Evolutionary conservation across 768 basidiomycete species (phyloP), one percentile per base, ranked within the genome.

Genomic region (Hygrophoropsis aurantiaca): DNA sequence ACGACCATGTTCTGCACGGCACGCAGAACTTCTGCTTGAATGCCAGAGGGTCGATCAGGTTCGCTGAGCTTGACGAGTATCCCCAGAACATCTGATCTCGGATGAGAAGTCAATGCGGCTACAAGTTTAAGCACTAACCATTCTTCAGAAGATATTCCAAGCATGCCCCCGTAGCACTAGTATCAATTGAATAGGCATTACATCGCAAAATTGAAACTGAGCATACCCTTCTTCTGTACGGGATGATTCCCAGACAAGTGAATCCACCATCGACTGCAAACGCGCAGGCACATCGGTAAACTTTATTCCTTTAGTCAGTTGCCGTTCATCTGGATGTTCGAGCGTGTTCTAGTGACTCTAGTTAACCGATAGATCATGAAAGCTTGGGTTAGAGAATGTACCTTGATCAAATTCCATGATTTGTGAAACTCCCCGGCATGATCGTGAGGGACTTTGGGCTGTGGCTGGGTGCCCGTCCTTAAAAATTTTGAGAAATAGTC

Each of bases 101-200:
- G 26, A 41, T 34, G 19, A 36, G 39, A 32, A 1, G 23, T 51
- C 23, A 54, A 49, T 32, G 10, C 37, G 2, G 25, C 19, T 7
- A 48, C 13, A 39, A 13, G 40, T 25, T 25, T 13, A 26, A 25
- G 23, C 23, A 55, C 74, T 44, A 52, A 87, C 89, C 90, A 54
- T 94, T 86, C 74, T 92, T 92, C 25, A 98, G 69, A 20, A 95
- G 77, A 64, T 92, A 94, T 66, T 97, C 94, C 42, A 97, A 69
- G 60, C 94, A 97, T 24, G 78, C 84, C 32, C 94, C 94, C 8
- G 93, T 94, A 11, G 79, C 83, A 49, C 94, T 94, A 54, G 32
- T 24, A 46, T 52, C 42, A 45, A 26, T 53, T 48, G 42, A 56
- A 45, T 19, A 37, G 48, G 52, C 44, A 38, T 41, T 40, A 21